Evolutionary conservation across 208 protist genomes (phyloP), one percentile per base, ranked within the genome.

Genomic region (Trypanosoma congolense): DNA sequence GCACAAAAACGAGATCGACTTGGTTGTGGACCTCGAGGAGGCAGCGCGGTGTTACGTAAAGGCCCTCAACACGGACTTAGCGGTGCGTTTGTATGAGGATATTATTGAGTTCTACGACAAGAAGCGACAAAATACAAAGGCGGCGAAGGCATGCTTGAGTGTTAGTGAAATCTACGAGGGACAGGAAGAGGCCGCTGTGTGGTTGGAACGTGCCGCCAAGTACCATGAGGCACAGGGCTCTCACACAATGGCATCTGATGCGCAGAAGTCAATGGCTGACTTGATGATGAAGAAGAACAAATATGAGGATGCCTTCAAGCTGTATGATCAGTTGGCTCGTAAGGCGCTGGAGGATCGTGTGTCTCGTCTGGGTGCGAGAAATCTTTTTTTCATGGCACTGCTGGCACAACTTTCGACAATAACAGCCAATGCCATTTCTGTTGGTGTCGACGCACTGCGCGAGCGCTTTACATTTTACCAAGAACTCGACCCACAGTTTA

Each of bases 401-500:
- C 60, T 95, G 43, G 68, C 77, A 45, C 75, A 86, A 22, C 65
- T 95, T 21, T 83, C 87, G 18, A 61, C 38, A n/a, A 80, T 92
- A 67, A 89, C 63, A 19, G 56, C 63, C 29, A 61, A 64, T 31
- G 73, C 58, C 6, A 45, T 91, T 53, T 68, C 77, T 62, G 83
- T 90, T 57, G 79, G 79, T 21, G 70, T 83, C 0, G 77, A 65
- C 10, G 70, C 56, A 31, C 64, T 95, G 47, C 52, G 86, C 53
- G 81, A 90, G 71, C 81, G 72, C 48, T 95, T 95, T 55, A 65
- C 79, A 14, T 75, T 84, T 46, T 92, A 86, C 45, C 83, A 95
- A 56, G 75, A 84, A 40, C 64, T 95, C 24, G 87, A 95, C 59
- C 83, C 79, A 28, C 87, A 92, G 74, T 92, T 95, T 67, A 91